These are phyloP conservation scores for Coelastrella sp. DNA, from an alignment of 139 green algal species.

Conservation along the genomic window DNA sequence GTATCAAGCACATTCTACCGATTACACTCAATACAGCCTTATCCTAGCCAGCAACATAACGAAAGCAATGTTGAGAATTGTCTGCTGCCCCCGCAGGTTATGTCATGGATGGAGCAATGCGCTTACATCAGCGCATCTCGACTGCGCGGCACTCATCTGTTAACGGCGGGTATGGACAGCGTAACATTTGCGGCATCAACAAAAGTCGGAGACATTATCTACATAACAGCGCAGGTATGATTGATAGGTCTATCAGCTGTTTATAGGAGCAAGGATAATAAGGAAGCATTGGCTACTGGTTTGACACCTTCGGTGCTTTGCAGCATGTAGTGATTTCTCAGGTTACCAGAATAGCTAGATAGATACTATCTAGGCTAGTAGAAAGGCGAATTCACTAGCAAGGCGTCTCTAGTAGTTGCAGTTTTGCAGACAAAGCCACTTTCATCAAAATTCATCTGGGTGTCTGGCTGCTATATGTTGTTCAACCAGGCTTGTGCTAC, in stretches of 20 bases:
- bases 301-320: neutral
- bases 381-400: too few species aligned
- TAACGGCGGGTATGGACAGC: conserved; percentile 85
- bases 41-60: neutral
- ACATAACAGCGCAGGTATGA: conserved; percentile 79
- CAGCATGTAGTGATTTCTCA: too few species aligned
- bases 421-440: neutral
- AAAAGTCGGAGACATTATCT: conserved; percentile 83
- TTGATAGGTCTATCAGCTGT: neutral
- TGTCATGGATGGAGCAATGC: conserved; percentile 87
- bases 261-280: neutral
- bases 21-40: neutral
- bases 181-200: conserved; percentile 79
- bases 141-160: conserved; percentile 72
- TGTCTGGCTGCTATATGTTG: neutral
- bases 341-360: too few species aligned
- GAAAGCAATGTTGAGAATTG: neutral
- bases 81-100: conserved; percentile 56
- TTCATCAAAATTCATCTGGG: neutral
- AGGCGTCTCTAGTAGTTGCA: neutral
- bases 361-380: too few species aligned
- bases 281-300: neutral
- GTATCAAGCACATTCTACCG: neutral
- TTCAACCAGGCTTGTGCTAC: neutral
- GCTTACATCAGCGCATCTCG: conserved; percentile 84